Base-by-base conservation (phyloP, 2,329 filamentous ascomycete species). In the Phialophora tarda region DNA sequence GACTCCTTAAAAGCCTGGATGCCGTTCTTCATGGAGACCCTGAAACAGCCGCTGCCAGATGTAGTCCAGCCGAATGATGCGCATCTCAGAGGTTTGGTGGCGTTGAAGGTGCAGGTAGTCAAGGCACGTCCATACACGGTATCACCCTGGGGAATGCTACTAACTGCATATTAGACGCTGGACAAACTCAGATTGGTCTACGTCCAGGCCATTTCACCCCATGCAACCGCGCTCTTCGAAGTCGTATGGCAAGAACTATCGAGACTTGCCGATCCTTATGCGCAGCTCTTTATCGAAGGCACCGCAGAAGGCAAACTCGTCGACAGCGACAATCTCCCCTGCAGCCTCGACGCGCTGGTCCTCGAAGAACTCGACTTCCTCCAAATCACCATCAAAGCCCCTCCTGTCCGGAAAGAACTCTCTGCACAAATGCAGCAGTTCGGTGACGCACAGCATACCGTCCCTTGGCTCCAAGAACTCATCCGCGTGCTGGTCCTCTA, bases 311-410 rank as follows among this genome's bases (percentile, higher is more conserved):
- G 93, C 62, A 88, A 94, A 44, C 80, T 98, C 38, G 69, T 70
- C 48, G 93, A 97, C 77, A 87, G 91, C 3, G 94, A 99, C 76
- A 89, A 89, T 50, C 84, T 99, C n/a, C 93, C 94, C 0, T 97
- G 96, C 78, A 97, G 93, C 1, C 83, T 99, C 26, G 95, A 99
- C 78, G 95, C 96, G 75, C 85, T 99, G 59, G 88, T 98, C 3
- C 82, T 98, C 7, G 95, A 99, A 77, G 93, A 98, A 77, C 84
- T 99, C 26, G 95, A 99, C 78, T 93, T 98, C 75, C 86, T 99
- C 76, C 95, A 97, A 79, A 89, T 93, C 65, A 93, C 93, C 77
- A 85, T 99, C 70, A 89, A 92, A 70, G 94, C 94, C 6, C 89
- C 92, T 3, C 92, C 92, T 0, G 93, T 99, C 1, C 91, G 93